Evolutionary conservation across 163 green algal species (phyloP), one percentile per base, ranked within the genome.

Genomic region (Chlorella variabilis): DNA sequence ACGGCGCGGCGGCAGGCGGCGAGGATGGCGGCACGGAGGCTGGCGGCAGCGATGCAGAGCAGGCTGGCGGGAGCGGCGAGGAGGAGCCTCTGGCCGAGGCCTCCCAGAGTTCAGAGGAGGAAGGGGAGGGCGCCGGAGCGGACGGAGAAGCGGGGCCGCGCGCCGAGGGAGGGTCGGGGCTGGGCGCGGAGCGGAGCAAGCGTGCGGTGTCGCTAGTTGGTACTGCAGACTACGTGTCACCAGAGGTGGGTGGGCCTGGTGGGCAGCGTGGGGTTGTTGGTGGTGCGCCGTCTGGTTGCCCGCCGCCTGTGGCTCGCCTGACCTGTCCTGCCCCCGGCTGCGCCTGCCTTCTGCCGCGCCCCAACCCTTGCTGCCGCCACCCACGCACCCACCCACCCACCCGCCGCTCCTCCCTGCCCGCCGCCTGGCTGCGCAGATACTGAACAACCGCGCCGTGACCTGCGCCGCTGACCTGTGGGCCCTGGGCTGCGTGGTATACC

Each of bases 141-240:
- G 27, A 59, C n/a, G n/a, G n/a, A n/a, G n/a, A n/a, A n/a, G n/a
- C n/a, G n/a, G n/a, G n/a, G n/a, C n/a, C n/a, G n/a, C n/a, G n/a
- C n/a, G n/a, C n/a, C n/a, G n/a, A n/a, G n/a, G n/a, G n/a, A n/a
- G n/a, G n/a, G n/a, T n/a, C n/a, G n/a, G n/a, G n/a, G 41, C 6
- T 9, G 48, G n/a, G 7, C n/a, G 48, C 18, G 67, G n/a, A 48
- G 45, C 69, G 29, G 11, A 45, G 29, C 49, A 78, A 89, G 75
- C 77, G 90, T 23, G 62, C 51, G 15, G 70, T 83, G 3, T 96
- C 90, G 0, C 96, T 99, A 69, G 95, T 98, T 42, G 96, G 96
- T 39, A 99, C 96, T 17, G 96, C 96, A 4, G 96, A 99, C 77
- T 99, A 99, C 80, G 91, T 98, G 0, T 90, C 94, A 3, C 96